phyloP scores from a whole-genome alignment of 1,284 basidiomycete species.

The Pseudozyma tsukubaensis region DNA sequence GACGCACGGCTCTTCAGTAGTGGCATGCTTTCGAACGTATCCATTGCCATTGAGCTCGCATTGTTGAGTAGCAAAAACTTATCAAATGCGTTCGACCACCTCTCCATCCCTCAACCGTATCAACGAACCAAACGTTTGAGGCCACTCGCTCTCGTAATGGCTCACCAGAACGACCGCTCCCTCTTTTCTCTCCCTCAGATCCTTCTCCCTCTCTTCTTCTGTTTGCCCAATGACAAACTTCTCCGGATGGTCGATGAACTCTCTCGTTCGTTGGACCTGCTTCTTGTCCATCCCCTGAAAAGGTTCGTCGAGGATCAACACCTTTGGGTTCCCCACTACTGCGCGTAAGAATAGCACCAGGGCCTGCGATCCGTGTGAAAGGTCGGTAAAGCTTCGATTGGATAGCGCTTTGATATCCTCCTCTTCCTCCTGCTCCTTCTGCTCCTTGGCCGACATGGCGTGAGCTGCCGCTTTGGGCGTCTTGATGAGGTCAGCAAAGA shows the following conservation, averaged over 20 bases:
- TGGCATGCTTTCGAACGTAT: too few relatives aligned
- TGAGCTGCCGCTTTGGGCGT: not conserved
- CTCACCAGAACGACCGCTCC: conserved; percentile 61
- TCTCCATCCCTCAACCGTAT: conserved; percentile 53
- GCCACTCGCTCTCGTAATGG: conserved; percentile 67
- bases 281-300: conserved; percentile 65
- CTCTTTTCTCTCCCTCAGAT: conserved; percentile 22
- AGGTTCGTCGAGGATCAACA: conserved; percentile 66
- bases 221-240: conserved; percentile 17
- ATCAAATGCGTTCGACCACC: conserved; percentile 48
- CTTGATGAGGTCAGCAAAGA: conserved; percentile 55
- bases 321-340: conserved; percentile 52
- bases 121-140: conserved; percentile 46
- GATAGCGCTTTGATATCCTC: conserved; percentile 25
- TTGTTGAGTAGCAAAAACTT: too few relatives aligned
- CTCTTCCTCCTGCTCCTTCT: not conserved
- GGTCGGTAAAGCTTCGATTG: conserved; percentile 24
- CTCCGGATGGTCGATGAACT: conserved; percentile 49
- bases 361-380: conserved; percentile 61
- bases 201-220: conserved; percentile 9
- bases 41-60: too few relatives aligned
- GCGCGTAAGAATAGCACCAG: conserved; percentile 63
- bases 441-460: too few relatives aligned
- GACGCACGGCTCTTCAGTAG: too few relatives aligned
- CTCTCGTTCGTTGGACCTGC: conserved; percentile 50